Percentiles rank a stretch among this genome's conserved stretches.
Evolutionary conservation across 2,329 filamentous ascomycete genomes (phyloP).

Genomic region (Paecilomyces sp.): DNA sequence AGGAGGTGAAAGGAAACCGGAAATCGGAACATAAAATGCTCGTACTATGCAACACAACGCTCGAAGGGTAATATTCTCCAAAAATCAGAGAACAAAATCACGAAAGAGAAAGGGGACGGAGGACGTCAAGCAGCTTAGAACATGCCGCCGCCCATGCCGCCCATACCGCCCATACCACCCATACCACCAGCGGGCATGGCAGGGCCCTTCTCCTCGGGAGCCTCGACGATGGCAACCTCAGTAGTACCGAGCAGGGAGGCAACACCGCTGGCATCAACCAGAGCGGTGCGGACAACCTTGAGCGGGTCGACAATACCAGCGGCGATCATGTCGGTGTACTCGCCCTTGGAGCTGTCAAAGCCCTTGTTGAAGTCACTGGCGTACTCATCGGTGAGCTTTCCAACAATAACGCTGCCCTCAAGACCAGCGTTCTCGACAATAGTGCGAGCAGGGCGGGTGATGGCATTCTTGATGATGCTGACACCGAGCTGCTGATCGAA

Average conservation of each 20-base stretch:
- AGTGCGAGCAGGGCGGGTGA: constrained; percentile 85
- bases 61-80: constrained; percentile 24
- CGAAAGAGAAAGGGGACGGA: constrained; percentile 12
- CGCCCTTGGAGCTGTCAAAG: constrained; percentile 91
- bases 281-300: constrained; percentile 97
- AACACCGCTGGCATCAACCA: constrained; percentile 91
- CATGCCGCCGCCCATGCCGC: constrained; percentile 60
- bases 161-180: constrained; percentile 55
- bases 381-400: constrained; percentile 95
- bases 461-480: constrained; percentile 95
- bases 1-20: not conserved
- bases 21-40: not conserved
- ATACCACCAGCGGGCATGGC: constrained; percentile 44
- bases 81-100: constrained; percentile 17
- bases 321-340: constrained; percentile 98
- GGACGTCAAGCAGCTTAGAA: constrained; percentile 39
- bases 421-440: constrained; percentile 97
- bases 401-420: constrained; percentile 92
- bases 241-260: constrained; percentile 95
- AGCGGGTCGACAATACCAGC: constrained; percentile 97
- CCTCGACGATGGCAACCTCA: constrained; percentile 95
- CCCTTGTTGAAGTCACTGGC: constrained; percentile 94
- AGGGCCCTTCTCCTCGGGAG: constrained; percentile 79
- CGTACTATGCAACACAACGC: not conserved
- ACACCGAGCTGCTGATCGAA: constrained; percentile 99